Conservation (phyloP, 352 stramenopile genomes). For the Phytophthora podocarpi region DNA sequence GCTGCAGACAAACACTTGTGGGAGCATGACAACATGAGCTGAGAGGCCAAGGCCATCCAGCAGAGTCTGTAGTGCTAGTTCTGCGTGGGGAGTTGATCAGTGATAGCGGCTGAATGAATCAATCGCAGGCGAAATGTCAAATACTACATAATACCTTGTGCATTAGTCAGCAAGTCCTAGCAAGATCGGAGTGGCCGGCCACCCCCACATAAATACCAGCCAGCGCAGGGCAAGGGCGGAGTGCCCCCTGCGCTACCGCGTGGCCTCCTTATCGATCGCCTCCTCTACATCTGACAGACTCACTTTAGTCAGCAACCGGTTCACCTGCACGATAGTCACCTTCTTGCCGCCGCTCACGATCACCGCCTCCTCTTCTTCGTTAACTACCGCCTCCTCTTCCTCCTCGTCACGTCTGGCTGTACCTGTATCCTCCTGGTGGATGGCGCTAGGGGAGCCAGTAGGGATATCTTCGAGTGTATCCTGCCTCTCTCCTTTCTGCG, state of each 20-base stretch:
- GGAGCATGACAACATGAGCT: no score
- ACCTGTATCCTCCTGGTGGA: conserved; percentile 9
- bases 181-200: conserved; percentile 4
- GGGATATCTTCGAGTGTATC: conserved; percentile 35
- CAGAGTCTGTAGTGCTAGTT: no score
- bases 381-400: conserved; percentile 1
- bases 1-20: no score
- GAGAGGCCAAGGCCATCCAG: no score
- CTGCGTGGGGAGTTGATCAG: no score
- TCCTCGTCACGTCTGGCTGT: conserved; percentile 14
- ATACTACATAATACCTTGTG: conserved; percentile 24
- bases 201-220: conserved; percentile 31
- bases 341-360: conserved; percentile 41
- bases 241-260: conserved; percentile 19
- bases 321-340: conserved; percentile 55
- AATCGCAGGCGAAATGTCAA: no score
- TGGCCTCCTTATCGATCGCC: conserved; percentile 7
- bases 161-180: conserved; percentile 20
- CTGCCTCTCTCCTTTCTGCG: conserved; percentile 9
- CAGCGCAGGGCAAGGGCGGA: conserved; percentile 4
- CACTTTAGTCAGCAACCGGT: conserved; percentile 46
- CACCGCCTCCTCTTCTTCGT: conserved; percentile 28
- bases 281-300: conserved; percentile 36
- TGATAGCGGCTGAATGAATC: no score
- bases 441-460: conserved; percentile 32